Evolutionary conservation across 345 rosid species (phyloP), one percentile per base, ranked within the genome.

Genomic region (Bretschneidera sinensis): DNA sequence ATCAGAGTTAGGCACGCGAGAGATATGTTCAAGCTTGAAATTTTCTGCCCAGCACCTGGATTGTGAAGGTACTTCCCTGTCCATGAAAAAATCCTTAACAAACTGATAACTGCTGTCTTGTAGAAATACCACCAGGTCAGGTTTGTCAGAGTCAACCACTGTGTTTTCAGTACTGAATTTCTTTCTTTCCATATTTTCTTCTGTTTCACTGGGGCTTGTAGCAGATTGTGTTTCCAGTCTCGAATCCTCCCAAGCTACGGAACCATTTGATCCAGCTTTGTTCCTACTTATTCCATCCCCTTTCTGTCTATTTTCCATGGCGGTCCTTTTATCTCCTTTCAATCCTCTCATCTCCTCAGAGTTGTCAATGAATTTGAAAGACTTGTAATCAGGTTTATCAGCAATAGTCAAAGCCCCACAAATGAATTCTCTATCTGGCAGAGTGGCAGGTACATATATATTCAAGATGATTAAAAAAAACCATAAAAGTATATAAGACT

Each of bases 81-180:
- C 73, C 54, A 57, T 60, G 59, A 60, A 64, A 51, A 71, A 64
- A 14, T 71, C 69, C 55, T 55, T 68, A 18, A 70, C 57, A 9
- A 70, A 59, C 49, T 62, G 39, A 35, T 60, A 57, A 50, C 48
- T 54, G 43, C 62, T 49, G 53, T 71, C 72, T 34, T 69, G 67
- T 24, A 76, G 24, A 55, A 75, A 76, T 6, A 69, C 52, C 48
- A 70, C 74, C 65, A 73, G 56, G 55, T 76, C 76, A 4, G 80
- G 80, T 21, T 17, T 55, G 43, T 48, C 43, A 1, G 53, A 19
- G 10, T 68, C 64, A 43, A 56, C 15, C 17, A 22, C n/a, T 39
- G 43, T 51, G 34, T 55, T 49, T 16, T 60, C 24, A 24, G 48
- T 33, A 43, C 59, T 25, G 20, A 48, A 16, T 23, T 55, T 28